Evolutionary conservation across 352 stramenopile genomes (phyloP).

Genomic region (Plasmopara halstedii): DNA sequence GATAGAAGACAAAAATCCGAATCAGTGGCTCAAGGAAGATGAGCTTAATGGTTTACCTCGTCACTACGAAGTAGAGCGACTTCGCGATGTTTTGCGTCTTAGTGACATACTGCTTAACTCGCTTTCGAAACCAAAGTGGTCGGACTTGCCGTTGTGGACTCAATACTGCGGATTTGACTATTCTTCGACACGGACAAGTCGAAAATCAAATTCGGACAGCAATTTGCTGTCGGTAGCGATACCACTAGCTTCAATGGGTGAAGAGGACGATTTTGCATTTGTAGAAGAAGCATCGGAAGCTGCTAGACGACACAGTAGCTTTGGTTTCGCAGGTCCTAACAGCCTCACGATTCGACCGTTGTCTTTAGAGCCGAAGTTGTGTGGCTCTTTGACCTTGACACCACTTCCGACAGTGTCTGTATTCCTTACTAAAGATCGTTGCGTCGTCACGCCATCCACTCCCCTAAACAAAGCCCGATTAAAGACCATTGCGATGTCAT

Average conservation of each 20-base stretch:
- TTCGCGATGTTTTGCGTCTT: constrained; percentile 60
- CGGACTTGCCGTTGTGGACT: constrained; percentile 50
- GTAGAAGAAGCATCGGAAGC: constrained; percentile 65
- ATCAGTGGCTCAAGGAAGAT: constrained; percentile 68
- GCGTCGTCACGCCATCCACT: constrained; percentile 50
- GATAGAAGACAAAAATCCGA: constrained; percentile 76
- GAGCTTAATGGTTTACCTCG: constrained; percentile 58
- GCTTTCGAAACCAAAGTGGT: constrained; percentile 33
- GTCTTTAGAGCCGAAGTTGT: constrained; percentile 34
- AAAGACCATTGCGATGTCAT: constrained; percentile 65
- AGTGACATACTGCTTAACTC: constrained; percentile 58
- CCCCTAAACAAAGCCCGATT: constrained; percentile 56
- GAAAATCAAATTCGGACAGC: too few relatives aligned
- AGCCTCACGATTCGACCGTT: constrained; percentile 38
- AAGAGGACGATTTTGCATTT: constrained; percentile 77
- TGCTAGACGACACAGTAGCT: constrained; percentile 49
- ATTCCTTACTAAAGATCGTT: constrained; percentile 29
- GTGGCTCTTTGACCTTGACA: constrained; percentile 39
- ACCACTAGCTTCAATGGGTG: constrained; percentile 16
- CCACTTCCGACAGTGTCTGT: constrained; percentile 51
- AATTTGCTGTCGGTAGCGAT: constrained; percentile 2
- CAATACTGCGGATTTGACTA: constrained; percentile 68
- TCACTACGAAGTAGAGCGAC: constrained; percentile 63
- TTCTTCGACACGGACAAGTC: constrained; percentile 21
- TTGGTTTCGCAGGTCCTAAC: constrained; percentile 37